Evolutionary conservation across 768 basidiomycete genomes (phyloP).

Genomic region (Pleurotus djamor): DNA sequence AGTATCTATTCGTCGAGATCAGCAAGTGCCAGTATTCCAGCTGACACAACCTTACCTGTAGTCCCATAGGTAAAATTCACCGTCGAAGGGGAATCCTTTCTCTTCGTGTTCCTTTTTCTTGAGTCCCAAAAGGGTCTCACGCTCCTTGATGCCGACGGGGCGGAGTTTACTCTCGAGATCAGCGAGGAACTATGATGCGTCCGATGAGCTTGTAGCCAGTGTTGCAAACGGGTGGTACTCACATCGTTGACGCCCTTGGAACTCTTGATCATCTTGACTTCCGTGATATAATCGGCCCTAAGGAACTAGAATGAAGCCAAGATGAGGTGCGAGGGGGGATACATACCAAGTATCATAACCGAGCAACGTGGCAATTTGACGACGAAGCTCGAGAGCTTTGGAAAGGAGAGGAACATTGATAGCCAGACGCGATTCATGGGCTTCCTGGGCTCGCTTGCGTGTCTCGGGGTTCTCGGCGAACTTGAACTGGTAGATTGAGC

Average conservation of each 20-base stretch:
- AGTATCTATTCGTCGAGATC: slow-evolving; percentile 19
- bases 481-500: slow-evolving; percentile 56
- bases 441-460: slow-evolving; percentile 62
- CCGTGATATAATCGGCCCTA: slow-evolving; percentile 80
- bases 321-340: not conserved
- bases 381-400: slow-evolving; percentile 68
- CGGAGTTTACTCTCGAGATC: slow-evolving; percentile 74
- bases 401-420: slow-evolving; percentile 71
- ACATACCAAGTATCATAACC: slow-evolving; percentile 68
- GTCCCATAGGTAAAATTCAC: slow-evolving; percentile 82
- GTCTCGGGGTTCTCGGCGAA: slow-evolving; percentile 71
- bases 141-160: slow-evolving; percentile 71
- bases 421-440: slow-evolving; percentile 64
- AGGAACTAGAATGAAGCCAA: not conserved
- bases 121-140: slow-evolving; percentile 60
- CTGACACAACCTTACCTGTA: slow-evolving; percentile 49
- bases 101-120: slow-evolving; percentile 74
- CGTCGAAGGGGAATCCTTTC: slow-evolving; percentile 61
- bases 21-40: not conserved
- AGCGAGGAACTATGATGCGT: slow-evolving; percentile 58
- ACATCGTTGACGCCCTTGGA: slow-evolving; percentile 60
- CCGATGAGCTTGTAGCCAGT: slow-evolving; percentile 7
- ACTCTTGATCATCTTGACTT: slow-evolving; percentile 83
- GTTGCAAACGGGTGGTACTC: slow-evolving; percentile 11
- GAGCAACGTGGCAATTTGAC: slow-evolving; percentile 63